phyloP scores from a whole-genome alignment of 352 stramenopile genomes.

The Phytophthora podocarpi region DNA sequence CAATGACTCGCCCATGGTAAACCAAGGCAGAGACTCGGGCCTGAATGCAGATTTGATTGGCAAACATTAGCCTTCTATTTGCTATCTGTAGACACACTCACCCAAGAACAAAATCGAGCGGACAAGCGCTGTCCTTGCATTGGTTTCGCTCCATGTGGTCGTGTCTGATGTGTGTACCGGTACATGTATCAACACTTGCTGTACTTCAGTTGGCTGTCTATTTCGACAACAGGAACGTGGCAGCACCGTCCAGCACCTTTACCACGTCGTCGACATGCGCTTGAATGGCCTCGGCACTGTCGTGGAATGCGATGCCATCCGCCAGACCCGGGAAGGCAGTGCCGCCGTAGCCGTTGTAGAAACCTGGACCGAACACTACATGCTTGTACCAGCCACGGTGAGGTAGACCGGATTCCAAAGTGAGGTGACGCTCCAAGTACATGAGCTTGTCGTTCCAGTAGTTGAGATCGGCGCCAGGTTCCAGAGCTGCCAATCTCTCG shows the following conservation, averaged over 20 bases:
- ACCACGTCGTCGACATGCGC: constrained; percentile 52
- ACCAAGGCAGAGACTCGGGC: too few species aligned
- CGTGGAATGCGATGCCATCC: constrained; percentile 53
- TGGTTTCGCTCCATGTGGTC: too few species aligned
- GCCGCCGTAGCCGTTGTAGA: constrained; percentile 58
- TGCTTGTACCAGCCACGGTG: constrained; percentile 68
- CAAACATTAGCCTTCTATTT: too few species aligned
- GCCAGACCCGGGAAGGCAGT: constrained; percentile 57
- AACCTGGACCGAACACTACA: constrained; percentile 63
- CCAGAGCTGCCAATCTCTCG: constrained; percentile 8
- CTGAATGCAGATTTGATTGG: too few species aligned
- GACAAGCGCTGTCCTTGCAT: too few species aligned
- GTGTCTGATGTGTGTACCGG: too few species aligned
- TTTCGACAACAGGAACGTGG: constrained; percentile 36
- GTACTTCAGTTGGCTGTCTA: background rate
- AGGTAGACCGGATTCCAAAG: constrained; percentile 42
- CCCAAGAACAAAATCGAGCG: too few species aligned
- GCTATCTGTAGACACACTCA: too few species aligned
- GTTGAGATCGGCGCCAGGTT: constrained; percentile 2
- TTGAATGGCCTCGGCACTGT: constrained; percentile 42
- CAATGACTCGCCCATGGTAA: too few species aligned
- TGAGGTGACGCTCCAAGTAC: constrained; percentile 51
- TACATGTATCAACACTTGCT: background rate
- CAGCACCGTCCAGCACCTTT: constrained; percentile 37
- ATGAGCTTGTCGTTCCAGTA: constrained; percentile 59